phyloP scores from a whole-genome alignment of 805 yeast species.

The Kuraishia floccosa region DNA sequence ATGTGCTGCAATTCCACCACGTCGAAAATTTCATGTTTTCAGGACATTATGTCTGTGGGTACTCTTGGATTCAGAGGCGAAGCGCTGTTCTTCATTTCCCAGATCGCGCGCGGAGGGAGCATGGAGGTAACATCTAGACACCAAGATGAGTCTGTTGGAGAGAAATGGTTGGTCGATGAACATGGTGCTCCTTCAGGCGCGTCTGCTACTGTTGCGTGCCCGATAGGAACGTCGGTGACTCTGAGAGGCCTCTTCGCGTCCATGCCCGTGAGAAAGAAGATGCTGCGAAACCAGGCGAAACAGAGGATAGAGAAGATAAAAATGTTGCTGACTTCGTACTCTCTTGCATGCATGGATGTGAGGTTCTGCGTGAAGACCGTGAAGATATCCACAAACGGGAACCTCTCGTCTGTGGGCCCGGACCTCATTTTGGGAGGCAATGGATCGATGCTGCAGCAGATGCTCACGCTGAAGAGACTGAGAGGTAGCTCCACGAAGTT shows the following conservation, averaged over 20 bases:
- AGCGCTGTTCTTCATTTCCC: slow-evolving; percentile 28
- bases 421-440: slow-evolving; percentile 6
- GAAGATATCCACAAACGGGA: slow-evolving; percentile 7
- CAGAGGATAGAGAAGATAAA: slow-evolving; percentile 13
- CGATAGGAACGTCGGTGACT: slow-evolving; percentile 23
- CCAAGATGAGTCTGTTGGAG: slow-evolving; percentile 16
- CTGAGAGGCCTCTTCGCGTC: slow-evolving; percentile 19
- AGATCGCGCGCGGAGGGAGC: slow-evolving; percentile 12
- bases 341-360: slow-evolving; percentile 16
- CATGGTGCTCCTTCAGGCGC: slow-evolving; percentile 13
- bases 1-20: slow-evolving; percentile 29
- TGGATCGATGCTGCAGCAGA: slow-evolving; percentile 4
- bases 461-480: slow-evolving; percentile 9
- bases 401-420: slow-evolving; percentile 4
- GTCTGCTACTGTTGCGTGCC: slow-evolving; percentile 12
- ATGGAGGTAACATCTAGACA: slow-evolving; percentile 20
- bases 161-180: slow-evolving; percentile 21
- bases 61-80: slow-evolving; percentile 42
- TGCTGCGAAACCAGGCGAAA: slow-evolving; percentile 14
- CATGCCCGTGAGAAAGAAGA: slow-evolving; percentile 20
- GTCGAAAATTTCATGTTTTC: slow-evolving; percentile 22
- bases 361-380: slow-evolving; percentile 18
- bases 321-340: slow-evolving; percentile 16
- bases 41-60: slow-evolving; percentile 16
- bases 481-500: slow-evolving; percentile 7